Evolutionary conservation across 2,329 filamentous ascomycete species (phyloP), one percentile per base, ranked within the genome.

Genomic region (Aureobasidium sp.): DNA sequence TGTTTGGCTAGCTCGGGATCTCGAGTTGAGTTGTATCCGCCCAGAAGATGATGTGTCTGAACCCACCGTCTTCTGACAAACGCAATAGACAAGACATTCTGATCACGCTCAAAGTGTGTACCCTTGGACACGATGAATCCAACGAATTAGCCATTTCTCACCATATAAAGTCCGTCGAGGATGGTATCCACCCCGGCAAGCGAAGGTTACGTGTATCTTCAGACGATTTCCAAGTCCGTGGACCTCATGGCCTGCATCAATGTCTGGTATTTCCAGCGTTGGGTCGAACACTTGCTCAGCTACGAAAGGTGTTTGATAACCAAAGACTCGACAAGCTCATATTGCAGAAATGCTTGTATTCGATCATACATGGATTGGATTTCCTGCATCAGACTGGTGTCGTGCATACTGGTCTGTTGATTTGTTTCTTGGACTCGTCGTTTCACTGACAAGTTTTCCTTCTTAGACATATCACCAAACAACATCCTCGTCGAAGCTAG

Each of bases 1-100:
- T 0, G 73, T 76, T 5, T 79, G 77, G 77, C 71, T 79, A 0
- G 72, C 71, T 49, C 70, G 66, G 30, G 74, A 78, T 69, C 69
- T 76, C 25, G 42, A 10, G 54, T 58, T 32, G 16, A 36, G 41
- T 21, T 37, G 3, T 30, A 58, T 47, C 37, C 16, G 21, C 21
- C 21, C 21, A 21, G 21, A 21, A 21, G 21, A 21, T 21, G 21
- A 21, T 21, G 21, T 1, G 1, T 21, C 21, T 21, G 21, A 21
- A 21, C 37, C 3, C 39, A 34, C 29, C 37, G 37, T 55, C 21
- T 21, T 48, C 50, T 49, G 41, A 36, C 63, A 30, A 45, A 45
- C 48, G 34, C n/a, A 29, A 49, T 3, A 41, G 37, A 15, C 37
- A 41, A 41, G 3, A 41, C 16, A 41, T 13, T 13, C n/a, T 63